Evolutionary conservation across 129 eudicot genomes (phyloP).

Genomic region (Lactuca sativa): DNA sequence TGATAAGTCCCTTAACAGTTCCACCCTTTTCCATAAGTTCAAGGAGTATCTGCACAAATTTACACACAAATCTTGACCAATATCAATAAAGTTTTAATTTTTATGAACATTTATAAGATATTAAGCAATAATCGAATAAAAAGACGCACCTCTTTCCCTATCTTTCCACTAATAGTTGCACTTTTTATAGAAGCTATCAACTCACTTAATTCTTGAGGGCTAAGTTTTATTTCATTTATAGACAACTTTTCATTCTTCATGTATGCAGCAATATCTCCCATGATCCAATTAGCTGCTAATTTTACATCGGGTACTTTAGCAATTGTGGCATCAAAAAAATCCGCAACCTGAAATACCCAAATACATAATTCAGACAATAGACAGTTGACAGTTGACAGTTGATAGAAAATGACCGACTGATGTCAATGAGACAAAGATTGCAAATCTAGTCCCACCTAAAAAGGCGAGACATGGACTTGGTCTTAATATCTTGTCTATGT

Average conservation of each 20-base stretch:
- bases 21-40: constrained; percentile 96
- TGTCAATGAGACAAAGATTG: no score
- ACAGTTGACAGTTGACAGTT: constrained; percentile 2
- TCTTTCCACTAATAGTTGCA: constrained; percentile 90
- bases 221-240: constrained; percentile 75
- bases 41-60: constrained; percentile 70
- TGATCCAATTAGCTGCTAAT: constrained; percentile 90
- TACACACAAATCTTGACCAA: constrained; percentile 8
- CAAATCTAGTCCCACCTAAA: no score
- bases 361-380: constrained; percentile 35
- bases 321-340: constrained; percentile 81
- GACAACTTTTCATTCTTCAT: constrained; percentile 77
- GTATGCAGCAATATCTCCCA: constrained; percentile 95
- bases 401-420: no score
- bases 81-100: background rate
- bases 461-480: no score
- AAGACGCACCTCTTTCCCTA: constrained; percentile 79
- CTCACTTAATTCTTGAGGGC: constrained; percentile 77
- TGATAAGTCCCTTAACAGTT: constrained; percentile 82
- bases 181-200: constrained; percentile 76
- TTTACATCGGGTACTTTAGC: constrained; percentile 72
- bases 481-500: no score
- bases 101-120: constrained; percentile 4
- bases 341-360: constrained; percentile 59
- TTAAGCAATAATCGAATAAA: background rate